Percentiles rank a stretch among this genome's conserved stretches.
Conservation (phyloP, 352 stramenopile species). For the Stramenopiles sp. region DNA sequence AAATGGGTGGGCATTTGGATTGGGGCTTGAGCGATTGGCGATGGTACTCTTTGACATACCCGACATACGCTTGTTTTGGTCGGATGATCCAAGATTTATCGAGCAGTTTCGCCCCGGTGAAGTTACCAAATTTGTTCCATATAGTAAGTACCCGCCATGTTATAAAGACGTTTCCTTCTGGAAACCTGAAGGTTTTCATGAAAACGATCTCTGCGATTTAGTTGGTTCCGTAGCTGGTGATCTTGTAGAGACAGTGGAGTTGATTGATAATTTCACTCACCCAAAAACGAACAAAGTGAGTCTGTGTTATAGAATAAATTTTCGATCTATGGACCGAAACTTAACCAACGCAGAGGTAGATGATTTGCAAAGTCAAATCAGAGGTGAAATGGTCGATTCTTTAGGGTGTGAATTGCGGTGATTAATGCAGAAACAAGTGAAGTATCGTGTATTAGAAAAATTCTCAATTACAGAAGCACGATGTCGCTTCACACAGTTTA, state of each 20-base stretch:
- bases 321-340: conserved; percentile 92
- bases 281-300: conserved; percentile 80
- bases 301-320: conserved; percentile 95
- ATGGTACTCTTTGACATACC: conserved; percentile 99
- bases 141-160: conserved; percentile 93
- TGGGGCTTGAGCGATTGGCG: conserved; percentile 89
- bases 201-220: conserved; percentile 93
- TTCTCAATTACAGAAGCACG: too few species aligned
- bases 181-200: conserved; percentile 58
- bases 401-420: too few species aligned
- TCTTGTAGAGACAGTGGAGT: conserved; percentile 77
- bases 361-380: conserved; percentile 59
- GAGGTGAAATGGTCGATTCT: too few species aligned
- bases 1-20: conserved; percentile 89
- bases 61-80: conserved; percentile 99
- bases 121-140: conserved; percentile 89
- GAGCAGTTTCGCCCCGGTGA: conserved; percentile 39
- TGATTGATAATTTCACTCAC: conserved; percentile 93
- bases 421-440: too few species aligned
- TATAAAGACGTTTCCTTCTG: conserved; percentile 99
- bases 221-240: conserved; percentile 84
- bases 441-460: too few species aligned
- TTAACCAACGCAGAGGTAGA: conserved; percentile 98
- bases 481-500: too few species aligned
- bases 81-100: conserved; percentile 71